Evolutionary conservation across 768 basidiomycete species (phyloP).

Genomic region (Tulasnella sp.): DNA sequence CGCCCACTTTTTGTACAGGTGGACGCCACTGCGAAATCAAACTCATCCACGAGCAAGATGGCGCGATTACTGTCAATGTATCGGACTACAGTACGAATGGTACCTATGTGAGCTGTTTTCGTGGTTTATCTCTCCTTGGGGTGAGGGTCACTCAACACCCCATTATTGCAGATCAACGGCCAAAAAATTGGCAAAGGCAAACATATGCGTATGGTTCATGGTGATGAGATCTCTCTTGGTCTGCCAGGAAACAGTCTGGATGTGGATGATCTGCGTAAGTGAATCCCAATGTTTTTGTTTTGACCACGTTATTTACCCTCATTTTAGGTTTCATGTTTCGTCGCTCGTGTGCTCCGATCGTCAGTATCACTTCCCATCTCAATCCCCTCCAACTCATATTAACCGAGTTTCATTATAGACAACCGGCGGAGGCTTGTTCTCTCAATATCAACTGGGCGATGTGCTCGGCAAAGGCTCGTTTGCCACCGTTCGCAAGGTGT

Average conservation of each 20-base stretch:
- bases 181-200: slow-evolving; percentile 45
- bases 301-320: slow-evolving; percentile 14
- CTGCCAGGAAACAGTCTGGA: slow-evolving; percentile 33
- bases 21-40: slow-evolving; percentile 44
- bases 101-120: slow-evolving; percentile 34
- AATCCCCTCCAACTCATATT: slow-evolving; percentile 4
- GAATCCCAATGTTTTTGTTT: slow-evolving; percentile 23
- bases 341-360: slow-evolving; percentile 35
- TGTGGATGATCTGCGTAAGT: slow-evolving; percentile 64
- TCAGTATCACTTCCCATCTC: slow-evolving; percentile 17
- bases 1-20: slow-evolving; percentile 27
- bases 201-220: slow-evolving; percentile 50
- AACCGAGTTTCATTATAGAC: slow-evolving; percentile 10
- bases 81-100: slow-evolving; percentile 57
- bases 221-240: slow-evolving; percentile 83
- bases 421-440: slow-evolving; percentile 28
- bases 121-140: background rate
- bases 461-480: slow-evolving; percentile 79
- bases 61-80: slow-evolving; percentile 35
- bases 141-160: background rate
- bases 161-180: slow-evolving; percentile 45
- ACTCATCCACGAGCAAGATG: slow-evolving; percentile 43
- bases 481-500: slow-evolving; percentile 76
- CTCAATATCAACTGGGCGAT: slow-evolving; percentile 28
- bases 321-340: slow-evolving; percentile 57